Evolutionary conservation across 1,284 basidiomycete genomes (phyloP).

Genomic region (Puccinia sorghi): DNA sequence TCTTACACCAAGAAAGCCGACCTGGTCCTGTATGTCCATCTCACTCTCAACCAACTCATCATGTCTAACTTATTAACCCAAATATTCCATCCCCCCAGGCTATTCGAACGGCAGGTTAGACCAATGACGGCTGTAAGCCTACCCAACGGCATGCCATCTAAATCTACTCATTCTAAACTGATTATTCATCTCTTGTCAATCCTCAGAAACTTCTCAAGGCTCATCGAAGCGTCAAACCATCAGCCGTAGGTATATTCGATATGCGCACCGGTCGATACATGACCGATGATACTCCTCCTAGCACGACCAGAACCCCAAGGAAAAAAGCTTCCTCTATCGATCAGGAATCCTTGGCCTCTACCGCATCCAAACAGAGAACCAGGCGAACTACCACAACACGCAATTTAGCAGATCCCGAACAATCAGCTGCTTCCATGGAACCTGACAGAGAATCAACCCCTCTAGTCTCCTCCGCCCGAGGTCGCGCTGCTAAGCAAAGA

Average conservation of each 20-base stretch:
- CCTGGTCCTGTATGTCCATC: slow-evolving; percentile 64
- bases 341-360: slow-evolving; percentile 11
- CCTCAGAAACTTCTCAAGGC: slow-evolving; percentile 39
- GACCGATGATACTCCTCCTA: neutral
- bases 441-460: slow-evolving; percentile 30
- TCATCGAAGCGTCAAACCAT: slow-evolving; percentile 40
- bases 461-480: neutral
- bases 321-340: slow-evolving; percentile 33
- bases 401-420: neutral
- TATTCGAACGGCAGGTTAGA: slow-evolving; percentile 54
- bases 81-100: slow-evolving; percentile 8
- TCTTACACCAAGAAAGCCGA: slow-evolving; percentile 76
- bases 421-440: neutral
- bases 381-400: neutral
- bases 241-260: slow-evolving; percentile 33
- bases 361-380: slow-evolving; percentile 20
- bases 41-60: slow-evolving; percentile 56
- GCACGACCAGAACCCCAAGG: slow-evolving; percentile 4
- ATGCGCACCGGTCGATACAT: slow-evolving; percentile 33
- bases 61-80: neutral
- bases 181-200: slow-evolving; percentile 51
- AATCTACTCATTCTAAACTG: slow-evolving; percentile 50
- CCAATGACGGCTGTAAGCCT: slow-evolving; percentile 54
- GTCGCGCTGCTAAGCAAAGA: neutral
- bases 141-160: neutral